Conservation (phyloP, 2,329 filamentous ascomycete species). For the Calonectria multiphialidica region DNA sequence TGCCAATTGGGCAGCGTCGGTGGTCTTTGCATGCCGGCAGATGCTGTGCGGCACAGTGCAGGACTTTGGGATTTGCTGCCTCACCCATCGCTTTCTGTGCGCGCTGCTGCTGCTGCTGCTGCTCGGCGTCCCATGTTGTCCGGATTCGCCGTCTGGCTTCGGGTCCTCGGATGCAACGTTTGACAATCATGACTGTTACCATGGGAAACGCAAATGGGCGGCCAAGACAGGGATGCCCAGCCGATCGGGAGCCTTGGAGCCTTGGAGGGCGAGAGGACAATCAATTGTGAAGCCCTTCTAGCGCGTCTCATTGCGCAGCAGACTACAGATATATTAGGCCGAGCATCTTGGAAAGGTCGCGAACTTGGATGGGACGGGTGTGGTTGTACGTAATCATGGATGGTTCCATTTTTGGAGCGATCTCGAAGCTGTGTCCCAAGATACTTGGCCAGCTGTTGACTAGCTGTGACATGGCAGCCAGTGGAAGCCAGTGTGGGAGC, state of each 20-base stretch:
- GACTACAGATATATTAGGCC: background rate
- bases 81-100: background rate
- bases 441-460: background rate
- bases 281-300: constrained; percentile 10
- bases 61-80: background rate
- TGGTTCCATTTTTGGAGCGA: background rate
- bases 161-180: constrained; percentile 14
- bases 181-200: background rate
- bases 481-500: background rate
- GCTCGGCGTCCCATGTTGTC: background rate
- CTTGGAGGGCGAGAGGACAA: background rate
- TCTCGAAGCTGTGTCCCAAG: background rate
- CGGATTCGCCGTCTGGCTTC: background rate
- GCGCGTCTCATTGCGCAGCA: constrained; percentile 1
- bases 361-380: background rate
- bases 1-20: background rate
- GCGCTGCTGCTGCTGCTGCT: background rate
- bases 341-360: background rate
- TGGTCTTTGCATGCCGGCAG: background rate
- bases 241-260: background rate
- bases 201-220: background rate
- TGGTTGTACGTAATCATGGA: constrained; percentile 8
- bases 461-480: background rate
- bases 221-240: constrained; percentile 1
- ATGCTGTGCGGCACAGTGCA: background rate